Conservation (phyloP, 1,139 yeast species). For the Yamadazyma siamensis region DNA sequence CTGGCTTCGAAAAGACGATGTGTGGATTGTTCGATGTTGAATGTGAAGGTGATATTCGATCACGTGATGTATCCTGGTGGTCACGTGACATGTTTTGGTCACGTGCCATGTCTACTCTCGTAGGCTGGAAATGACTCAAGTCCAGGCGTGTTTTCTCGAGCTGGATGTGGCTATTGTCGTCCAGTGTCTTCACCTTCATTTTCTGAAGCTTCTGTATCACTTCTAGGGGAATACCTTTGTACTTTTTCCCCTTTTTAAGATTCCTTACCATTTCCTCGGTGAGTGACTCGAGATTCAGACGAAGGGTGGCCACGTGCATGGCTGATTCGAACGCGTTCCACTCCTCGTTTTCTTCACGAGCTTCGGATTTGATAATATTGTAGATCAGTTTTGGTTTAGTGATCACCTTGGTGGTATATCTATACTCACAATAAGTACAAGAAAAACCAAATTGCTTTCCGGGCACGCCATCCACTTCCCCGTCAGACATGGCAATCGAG, state of each 20-base stretch:
- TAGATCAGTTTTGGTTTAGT: constrained; percentile 34
- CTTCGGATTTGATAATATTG: constrained; percentile 23
- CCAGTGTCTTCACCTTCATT: constrained; percentile 11
- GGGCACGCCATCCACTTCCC: constrained; percentile 11
- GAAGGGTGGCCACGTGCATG: constrained; percentile 4
- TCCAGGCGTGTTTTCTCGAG: no score
- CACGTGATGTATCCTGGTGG: no score
- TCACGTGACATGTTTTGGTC: no score
- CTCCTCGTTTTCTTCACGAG: constrained; percentile 1
- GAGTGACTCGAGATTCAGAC: constrained; percentile 8
- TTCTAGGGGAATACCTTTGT: constrained; percentile 11
- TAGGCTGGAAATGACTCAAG: no score
- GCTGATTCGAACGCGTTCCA: constrained; percentile 3
- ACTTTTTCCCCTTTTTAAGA: constrained; percentile 9
- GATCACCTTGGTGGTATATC: constrained; percentile 26
- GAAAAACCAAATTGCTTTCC: constrained; percentile 35
- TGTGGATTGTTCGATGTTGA: not conserved
- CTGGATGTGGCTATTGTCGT: no score
- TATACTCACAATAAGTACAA: constrained; percentile 31
- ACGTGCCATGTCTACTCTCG: no score
- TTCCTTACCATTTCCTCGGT: constrained; percentile 9
- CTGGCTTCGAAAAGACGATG: constrained; percentile 21
- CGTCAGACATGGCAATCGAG: constrained; percentile 22
- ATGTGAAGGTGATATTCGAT: no score
- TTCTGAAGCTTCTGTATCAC: constrained; percentile 12